These are phyloP conservation scores for Trypanosoma conorhini DNA, from an alignment of 208 protist genomes.

Conservation along the genomic window DNA sequence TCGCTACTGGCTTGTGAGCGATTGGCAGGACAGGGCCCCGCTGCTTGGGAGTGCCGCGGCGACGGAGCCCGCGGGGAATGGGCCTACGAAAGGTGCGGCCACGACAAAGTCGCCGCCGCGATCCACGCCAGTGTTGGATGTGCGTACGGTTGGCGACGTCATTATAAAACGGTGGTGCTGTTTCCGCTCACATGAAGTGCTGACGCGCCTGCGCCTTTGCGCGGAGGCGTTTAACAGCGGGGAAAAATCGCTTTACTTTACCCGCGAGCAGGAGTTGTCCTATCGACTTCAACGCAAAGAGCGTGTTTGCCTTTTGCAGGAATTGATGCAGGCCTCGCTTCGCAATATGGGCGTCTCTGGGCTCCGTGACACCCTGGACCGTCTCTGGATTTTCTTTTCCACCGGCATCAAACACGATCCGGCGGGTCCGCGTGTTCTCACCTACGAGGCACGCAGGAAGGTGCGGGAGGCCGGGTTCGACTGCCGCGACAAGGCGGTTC, in stretches of 20 bases:
- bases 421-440: slow-evolving; percentile 38
- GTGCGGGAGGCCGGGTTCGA: slow-evolving; percentile 59
- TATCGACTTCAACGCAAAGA: slow-evolving; percentile 54
- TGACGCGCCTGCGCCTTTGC: slow-evolving; percentile 54
- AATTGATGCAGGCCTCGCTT: slow-evolving; percentile 39
- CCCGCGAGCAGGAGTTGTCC: slow-evolving; percentile 43
- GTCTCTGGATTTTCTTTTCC: slow-evolving; percentile 67
- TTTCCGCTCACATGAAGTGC: slow-evolving; percentile 57
- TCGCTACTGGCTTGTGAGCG: slow-evolving; percentile 34
- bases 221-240: slow-evolving; percentile 59
- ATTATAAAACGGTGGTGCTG: slow-evolving; percentile 67
- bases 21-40: slow-evolving; percentile 40
- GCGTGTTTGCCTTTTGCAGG: slow-evolving; percentile 41
- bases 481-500: slow-evolving; percentile 41
- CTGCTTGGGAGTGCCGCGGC: background rate
- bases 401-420: slow-evolving; percentile 64
- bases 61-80: slow-evolving; percentile 3
- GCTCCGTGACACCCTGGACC: slow-evolving; percentile 58
- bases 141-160: slow-evolving; percentile 58
- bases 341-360: slow-evolving; percentile 29
- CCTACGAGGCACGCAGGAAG: slow-evolving; percentile 60
- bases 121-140: slow-evolving; percentile 1
- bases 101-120: background rate
- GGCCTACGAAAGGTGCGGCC: background rate
- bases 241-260: slow-evolving; percentile 43